Percentiles rank a stretch among this genome's conserved stretches.
Evolutionary conservation across 768 basidiomycete genomes (phyloP).

Genomic region (Termitomyces eurrhizus): DNA sequence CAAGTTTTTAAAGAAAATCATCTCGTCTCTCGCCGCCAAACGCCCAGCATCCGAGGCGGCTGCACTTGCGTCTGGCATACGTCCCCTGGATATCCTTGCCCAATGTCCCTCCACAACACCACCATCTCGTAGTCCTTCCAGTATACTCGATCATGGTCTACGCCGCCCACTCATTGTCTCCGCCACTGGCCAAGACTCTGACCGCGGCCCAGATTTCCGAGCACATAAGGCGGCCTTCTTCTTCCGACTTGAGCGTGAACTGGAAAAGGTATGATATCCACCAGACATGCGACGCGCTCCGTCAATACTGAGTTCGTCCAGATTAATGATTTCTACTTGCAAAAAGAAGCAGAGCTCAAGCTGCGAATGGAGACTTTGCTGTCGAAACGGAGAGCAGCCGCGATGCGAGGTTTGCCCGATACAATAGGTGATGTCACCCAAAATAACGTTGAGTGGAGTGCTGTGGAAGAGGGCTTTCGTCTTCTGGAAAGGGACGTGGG

Average conservation of each 20-base stretch:
- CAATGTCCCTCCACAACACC: conserved; percentile 24
- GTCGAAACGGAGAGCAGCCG: conserved; percentile 87
- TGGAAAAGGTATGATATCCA: conserved; percentile 76
- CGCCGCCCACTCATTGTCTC: conserved; percentile 58
- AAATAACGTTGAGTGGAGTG: conserved; percentile 88
- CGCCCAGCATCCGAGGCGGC: conserved; percentile 90
- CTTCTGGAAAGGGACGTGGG: conserved; percentile 91
- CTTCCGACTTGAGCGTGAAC: conserved; percentile 95
- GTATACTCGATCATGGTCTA: conserved; percentile 36
- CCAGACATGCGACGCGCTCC: conserved; percentile 2
- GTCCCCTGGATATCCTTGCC: conserved; percentile 53
- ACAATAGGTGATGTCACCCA: conserved; percentile 53
- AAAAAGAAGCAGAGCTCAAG: conserved; percentile 94
- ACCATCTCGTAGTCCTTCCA: conserved; percentile 27
- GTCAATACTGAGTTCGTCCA: conserved; percentile 26
- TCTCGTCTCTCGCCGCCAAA: conserved; percentile 89
- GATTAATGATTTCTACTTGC: conserved; percentile 98
- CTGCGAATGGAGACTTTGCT: conserved; percentile 89
- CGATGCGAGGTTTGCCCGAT: conserved; percentile 68
- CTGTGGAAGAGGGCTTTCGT: conserved; percentile 94
- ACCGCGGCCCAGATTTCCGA: conserved; percentile 81
- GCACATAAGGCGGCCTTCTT: conserved; percentile 98
- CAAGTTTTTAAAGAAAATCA: conserved; percentile 98
- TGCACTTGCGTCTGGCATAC: conserved; percentile 76
- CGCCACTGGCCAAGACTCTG: conserved; percentile 59